Percentiles rank a stretch among this genome's conserved stretches.
phyloP scores from a whole-genome alignment of 176 grass and related monocot genomes.

The Hordeum vulgare region MorexV3_pseudomolecules_assembly NC_058519.1:632919169-632919668 shows the following conservation, averaged over 20 bases:
- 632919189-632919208: background rate
- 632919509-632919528: background rate
- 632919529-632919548: background rate
- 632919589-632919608: background rate
- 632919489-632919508: background rate
- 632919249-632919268: background rate
- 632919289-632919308: background rate
- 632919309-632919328: background rate
- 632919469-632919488: conserved; percentile 24
- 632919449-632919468: conserved; percentile 85
- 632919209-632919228: background rate
- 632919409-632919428: conserved; percentile 82
- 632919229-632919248: background rate
- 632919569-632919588: background rate
- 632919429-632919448: conserved; percentile 85
- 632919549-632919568: background rate
- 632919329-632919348: conserved; percentile 15
- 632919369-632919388: conserved; percentile 84
- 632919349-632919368: conserved; percentile 90
- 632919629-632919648: background rate
- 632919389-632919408: conserved; percentile 90
- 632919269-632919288: conserved; percentile 6
- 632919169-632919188: background rate
- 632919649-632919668: background rate
- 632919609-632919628: background rate